Conservation (phyloP, 2,329 filamentous ascomycete species). For the Hansfordia pulvinata region DNA sequence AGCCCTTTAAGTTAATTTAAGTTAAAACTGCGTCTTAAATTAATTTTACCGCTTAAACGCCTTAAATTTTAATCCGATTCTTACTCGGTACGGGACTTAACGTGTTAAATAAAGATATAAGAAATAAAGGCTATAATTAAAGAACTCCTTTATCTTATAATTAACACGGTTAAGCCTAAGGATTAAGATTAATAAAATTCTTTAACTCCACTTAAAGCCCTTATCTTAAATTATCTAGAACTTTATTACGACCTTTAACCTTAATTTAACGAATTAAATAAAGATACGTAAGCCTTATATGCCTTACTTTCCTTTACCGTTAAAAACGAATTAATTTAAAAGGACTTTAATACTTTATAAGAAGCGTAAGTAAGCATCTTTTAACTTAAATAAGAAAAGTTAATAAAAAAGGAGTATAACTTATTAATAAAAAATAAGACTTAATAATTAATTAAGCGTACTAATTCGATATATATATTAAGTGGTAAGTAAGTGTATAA, state of each 20-base stretch:
- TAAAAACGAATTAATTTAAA: constrained; percentile 1
- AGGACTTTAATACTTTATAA: too few species aligned
- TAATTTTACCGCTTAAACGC: too few species aligned
- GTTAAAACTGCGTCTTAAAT: too few species aligned
- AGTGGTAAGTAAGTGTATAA: constrained; percentile 3
- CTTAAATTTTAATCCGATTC: too few species aligned
- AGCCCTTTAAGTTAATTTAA: too few species aligned
- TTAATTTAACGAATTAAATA: constrained; percentile 1
- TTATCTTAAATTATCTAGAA: constrained; percentile 1
- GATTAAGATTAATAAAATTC: constrained; percentile 2
- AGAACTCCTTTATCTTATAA: constrained; percentile 2
- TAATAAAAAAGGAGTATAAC: constrained; percentile 1
- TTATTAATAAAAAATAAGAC: constrained; percentile 2
- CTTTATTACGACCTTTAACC: constrained; percentile 2
- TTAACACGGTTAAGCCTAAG: constrained; percentile 1
- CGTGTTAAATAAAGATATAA: constrained; percentile 1
- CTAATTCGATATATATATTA: constrained; percentile 2
- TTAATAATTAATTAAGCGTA: constrained; percentile 2
- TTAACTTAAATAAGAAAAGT: constrained; percentile 2
- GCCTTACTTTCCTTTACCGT: neutral
- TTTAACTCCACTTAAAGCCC: constrained; percentile 2
- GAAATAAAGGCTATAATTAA: constrained; percentile 1
- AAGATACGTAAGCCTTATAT: constrained; percentile 2
- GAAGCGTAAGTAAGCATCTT: constrained; percentile 1
- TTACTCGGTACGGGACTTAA: too few species aligned